phyloP scores from a whole-genome alignment of 2,329 filamentous ascomycete genomes.

The Clarireedia sp. region DNA sequence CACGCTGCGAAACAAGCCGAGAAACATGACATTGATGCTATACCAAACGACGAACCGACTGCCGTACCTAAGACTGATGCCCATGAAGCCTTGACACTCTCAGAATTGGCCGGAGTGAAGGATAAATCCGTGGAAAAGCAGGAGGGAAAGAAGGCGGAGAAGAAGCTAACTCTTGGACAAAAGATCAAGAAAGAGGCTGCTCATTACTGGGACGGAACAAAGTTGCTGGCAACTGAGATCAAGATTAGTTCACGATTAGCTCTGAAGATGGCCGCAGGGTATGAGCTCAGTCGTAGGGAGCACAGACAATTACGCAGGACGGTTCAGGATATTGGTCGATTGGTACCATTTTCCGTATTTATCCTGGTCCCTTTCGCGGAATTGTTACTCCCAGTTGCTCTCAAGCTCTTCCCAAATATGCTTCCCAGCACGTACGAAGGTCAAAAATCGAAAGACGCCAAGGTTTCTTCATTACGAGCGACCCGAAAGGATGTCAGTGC shows the following conservation, averaged over 20 bases:
- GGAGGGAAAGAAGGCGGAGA: conserved; percentile 62
- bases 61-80: conserved; percentile 28
- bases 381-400: conserved; percentile 78
- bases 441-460: conserved; percentile 81
- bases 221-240: conserved; percentile 85
- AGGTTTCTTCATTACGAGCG: conserved; percentile 70
- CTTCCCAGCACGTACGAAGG: conserved; percentile 95
- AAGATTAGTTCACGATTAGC: conserved; percentile 86
- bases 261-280: conserved; percentile 95
- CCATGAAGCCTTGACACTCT: conserved; percentile 34
- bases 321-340: conserved; percentile 82
- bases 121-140: conserved; percentile 53
- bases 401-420: conserved; percentile 94
- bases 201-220: conserved; percentile 98
- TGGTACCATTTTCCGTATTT: conserved; percentile 95
- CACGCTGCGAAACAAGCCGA: conserved; percentile 18
- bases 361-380: conserved; percentile 96
- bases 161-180: conserved; percentile 82
- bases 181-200: conserved; percentile 89
- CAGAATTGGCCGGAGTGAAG: conserved; percentile 57
- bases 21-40: conserved; percentile 22
- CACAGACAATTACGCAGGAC: conserved; percentile 88
- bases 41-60: conserved; percentile 21
- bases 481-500: conserved; percentile 89
- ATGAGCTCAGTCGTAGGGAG: conserved; percentile 91